Conservation (phyloP, 2,329 filamentous ascomycete genomes). For the Ceratocystis diversiconidia region DNA sequence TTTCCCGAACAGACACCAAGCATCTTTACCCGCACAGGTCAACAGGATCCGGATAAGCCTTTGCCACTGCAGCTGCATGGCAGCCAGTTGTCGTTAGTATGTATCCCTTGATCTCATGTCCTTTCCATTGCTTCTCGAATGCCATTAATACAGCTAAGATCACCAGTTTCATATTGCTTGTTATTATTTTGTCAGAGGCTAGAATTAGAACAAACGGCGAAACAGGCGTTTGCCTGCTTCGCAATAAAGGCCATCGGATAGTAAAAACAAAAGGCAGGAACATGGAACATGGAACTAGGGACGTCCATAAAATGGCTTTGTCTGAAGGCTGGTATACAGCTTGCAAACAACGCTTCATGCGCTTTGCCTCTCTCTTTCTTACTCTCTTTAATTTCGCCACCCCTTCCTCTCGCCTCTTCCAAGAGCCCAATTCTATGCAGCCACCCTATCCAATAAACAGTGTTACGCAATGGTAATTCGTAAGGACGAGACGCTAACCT, state of each 20-base stretch:
- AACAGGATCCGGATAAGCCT: neutral
- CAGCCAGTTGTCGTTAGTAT: neutral
- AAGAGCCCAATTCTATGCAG: neutral
- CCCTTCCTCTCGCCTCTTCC: neutral
- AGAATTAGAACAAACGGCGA: neutral
- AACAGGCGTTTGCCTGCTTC: neutral
- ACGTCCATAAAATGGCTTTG: neutral
- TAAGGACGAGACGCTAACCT: neutral
- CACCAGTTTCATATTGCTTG: neutral
- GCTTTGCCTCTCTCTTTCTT: neutral
- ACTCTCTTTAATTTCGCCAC: neutral
- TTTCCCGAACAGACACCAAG: neutral
- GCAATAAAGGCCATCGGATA: neutral
- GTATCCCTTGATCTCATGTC: neutral
- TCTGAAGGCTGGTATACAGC: neutral
- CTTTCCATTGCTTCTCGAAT: neutral
- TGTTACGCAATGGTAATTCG: slow-evolving; percentile 1
- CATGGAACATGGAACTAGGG: neutral
- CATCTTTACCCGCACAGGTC: neutral
- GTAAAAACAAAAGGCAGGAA: neutral
- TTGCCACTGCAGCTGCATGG: neutral
- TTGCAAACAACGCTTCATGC: too few species aligned
- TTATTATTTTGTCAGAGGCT: neutral
- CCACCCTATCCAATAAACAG: neutral
- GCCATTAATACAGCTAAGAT: neutral